A percentile compares a stretch with the other conserved stretches of the same genome.
Conservation (phyloP, 2,329 filamentous ascomycete species). For the Fusarium illudens region DNA sequence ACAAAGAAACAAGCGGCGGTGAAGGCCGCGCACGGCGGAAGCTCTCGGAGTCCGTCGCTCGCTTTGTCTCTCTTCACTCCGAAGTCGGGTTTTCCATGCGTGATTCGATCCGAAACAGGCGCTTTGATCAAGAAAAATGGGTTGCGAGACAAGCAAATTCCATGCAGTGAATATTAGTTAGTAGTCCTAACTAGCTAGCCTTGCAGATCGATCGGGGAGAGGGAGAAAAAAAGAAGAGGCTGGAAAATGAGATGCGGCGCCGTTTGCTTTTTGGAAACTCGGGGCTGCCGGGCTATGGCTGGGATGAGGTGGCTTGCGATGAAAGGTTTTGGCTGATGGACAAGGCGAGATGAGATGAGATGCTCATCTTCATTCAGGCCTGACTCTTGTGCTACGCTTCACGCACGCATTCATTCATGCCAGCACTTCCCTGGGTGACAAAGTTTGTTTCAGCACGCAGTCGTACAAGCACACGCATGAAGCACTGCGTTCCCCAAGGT, state of each 20-base stretch:
- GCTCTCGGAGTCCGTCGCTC: neutral
- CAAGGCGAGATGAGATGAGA: neutral
- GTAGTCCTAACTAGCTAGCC: neutral
- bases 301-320: neutral
- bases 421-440: neutral
- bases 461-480: neutral
- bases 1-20: constrained; percentile 3
- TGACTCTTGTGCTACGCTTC: neutral
- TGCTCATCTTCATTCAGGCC: neutral
- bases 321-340: neutral
- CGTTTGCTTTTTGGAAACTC: constrained; percentile 1
- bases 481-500: neutral
- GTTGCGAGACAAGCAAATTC: neutral
- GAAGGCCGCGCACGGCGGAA: neutral
- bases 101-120: neutral
- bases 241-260: neutral
- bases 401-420: neutral
- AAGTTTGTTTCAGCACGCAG: neutral
- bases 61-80: neutral
- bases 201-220: neutral
- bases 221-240: neutral
- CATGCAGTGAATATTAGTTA: neutral
- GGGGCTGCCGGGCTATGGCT: neutral
- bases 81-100: neutral
- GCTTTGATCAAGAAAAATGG: neutral